Conservation (phyloP, 441 rosid genomes). For the Corymbia calophylla region DNA sequence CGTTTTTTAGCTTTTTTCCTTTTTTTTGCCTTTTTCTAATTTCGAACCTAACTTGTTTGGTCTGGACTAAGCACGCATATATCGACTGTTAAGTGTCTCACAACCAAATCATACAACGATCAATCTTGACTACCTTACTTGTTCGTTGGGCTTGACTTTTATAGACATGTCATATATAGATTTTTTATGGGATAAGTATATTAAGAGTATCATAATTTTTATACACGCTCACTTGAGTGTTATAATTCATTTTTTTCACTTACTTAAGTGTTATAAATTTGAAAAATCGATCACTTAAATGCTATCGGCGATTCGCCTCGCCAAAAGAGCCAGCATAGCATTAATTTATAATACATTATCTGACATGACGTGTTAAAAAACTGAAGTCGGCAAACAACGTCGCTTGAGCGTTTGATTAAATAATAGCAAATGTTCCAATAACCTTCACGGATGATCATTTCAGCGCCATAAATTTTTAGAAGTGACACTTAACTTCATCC, state of each 20-base stretch:
- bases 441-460: not conserved
- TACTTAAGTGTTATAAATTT: no score
- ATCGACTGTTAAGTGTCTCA: not conserved
- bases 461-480: no score
- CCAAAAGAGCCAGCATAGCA: not conserved
- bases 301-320: fast-evolving
- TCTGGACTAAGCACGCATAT: not conserved
- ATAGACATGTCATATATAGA: not conserved
- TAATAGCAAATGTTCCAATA: fast-evolving
- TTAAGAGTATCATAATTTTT: no score
- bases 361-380: not conserved
- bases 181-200: fast-evolving
- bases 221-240: fast-evolving
- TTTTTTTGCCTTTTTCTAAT: not conserved
- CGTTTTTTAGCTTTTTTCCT: not conserved
- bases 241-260: fast-evolving
- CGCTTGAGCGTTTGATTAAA: fast-evolving
- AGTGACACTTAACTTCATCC: not conserved
- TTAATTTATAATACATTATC: no score
- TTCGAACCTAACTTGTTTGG: not conserved
- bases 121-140: not conserved
- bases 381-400: not conserved
- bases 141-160: not conserved
- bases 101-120: not conserved
- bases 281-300: no score